Base-by-base conservation (phyloP, 805 yeast genomes). In the Candida railenensis region DNA sequence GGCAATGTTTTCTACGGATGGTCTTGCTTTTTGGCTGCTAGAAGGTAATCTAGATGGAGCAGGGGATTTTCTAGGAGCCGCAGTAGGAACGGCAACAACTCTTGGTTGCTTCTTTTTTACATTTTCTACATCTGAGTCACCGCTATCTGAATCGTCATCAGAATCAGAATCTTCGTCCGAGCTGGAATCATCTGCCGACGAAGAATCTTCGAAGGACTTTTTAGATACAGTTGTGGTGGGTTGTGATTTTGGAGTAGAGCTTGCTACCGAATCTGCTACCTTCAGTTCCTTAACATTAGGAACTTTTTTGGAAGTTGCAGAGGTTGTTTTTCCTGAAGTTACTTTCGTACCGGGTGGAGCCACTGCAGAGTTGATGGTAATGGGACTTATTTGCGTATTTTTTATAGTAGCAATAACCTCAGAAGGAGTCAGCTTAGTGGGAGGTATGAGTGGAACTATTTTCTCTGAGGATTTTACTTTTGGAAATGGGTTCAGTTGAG, bases 181-280 rank as follows among this genome's bases (percentile, higher is more conserved):
- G 34, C 41, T 36, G 3, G 37, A 22, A 30, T 36, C 30, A 33
- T 47, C 49, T 9, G 44, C 55, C 3, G 51, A 49, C 1, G 59
- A 50, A 8, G 58, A 55, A 11, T 48, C 53, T 21, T 45, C 52
- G 32, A 49, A 47, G 12, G 34, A 42, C 28, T 54, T 40, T 43
- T 50, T 55, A 12, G 42, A 42, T 21, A 25, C 20, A 4, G 40
- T 25, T 7, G 45, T 28, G 11, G 40, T 22, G 28, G 18, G 40
- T 15, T 15, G 11, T 36, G 33, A 9, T 11, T n/a, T n/a, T 16
- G 14, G 16, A 30, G 40, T 11, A 21, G 15, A 20, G 5, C 21
- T 30, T 7, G 20, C 5, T 12, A 15, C 34, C 11, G 15, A 11
- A 18, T 40, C 41, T 19, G 22, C 37, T 7, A 40, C 43, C 43